Evolutionary conservation across 192 early-diverging fungal genomes (phyloP), one percentile per base, ranked within the genome.

Genomic region (Funneliformis mosseae): DNA sequence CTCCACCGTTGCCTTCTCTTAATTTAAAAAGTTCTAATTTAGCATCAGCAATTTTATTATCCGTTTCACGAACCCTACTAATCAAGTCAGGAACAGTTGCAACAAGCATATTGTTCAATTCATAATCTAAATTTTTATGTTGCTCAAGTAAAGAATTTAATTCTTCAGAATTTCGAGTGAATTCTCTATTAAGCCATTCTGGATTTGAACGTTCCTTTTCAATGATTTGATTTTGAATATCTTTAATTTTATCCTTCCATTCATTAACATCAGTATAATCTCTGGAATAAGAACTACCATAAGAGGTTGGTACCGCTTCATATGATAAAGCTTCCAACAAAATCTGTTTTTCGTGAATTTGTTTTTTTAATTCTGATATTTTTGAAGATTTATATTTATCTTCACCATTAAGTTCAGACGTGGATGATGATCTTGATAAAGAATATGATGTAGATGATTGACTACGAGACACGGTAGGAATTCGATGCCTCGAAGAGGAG

Each of bases 141-240:
- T 89, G 84, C 39, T 89, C 88, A 5, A 85, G 82, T 10, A 91
- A 66, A 73, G 81, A 79, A 6, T 81, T 80, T 27, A 90, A 74
- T 59, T 89, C 88, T 28, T 83, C 74, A 11, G 80, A 81, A 28
- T 84, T 86, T 33, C 81, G 82, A 41, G 71, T 78, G 62, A 81
- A 16, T 63, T 83, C 79, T 11, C 67, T 79, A n/a, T 76, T 79
- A 42, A 84, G 55, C 23, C 71, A 72, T 33, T 82, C 79, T 68
- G 81, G 82, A 10, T 76, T 64, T 16, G 83, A 84, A 28, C 67
- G 11, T 33, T 81, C n/a, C 23, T 80, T 50, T 23, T 79, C 45
- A 39, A 9, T 55, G 28, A 79, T 71, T 39, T 79, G n/a, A 4
- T 64, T 14, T 50, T 90, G 88, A 25, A 87, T 62, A 71, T 88